Evolutionary conservation across 495 filamentous ascomycete species (phyloP).

Genomic region (Penicillium manginii): DNA sequence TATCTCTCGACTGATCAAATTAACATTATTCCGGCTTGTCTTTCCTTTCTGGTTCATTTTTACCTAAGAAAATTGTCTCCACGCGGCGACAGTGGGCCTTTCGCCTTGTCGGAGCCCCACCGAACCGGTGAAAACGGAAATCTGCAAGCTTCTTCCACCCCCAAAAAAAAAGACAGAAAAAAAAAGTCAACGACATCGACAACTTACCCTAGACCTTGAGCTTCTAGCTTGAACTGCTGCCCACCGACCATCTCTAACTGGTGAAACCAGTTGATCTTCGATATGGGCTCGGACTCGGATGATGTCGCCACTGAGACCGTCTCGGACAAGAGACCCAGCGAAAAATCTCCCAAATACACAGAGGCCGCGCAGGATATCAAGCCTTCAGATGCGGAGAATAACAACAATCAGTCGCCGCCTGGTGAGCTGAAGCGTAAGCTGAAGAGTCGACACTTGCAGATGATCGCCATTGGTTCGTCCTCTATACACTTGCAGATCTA

Average conservation of each 20-base stretch:
- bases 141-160: constrained; percentile 11
- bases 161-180: neutral
- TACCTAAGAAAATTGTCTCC: constrained; percentile 32
- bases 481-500: constrained; percentile 37
- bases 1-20: neutral
- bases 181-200: neutral
- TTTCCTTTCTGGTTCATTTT: constrained; percentile 16
- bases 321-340: constrained; percentile 9
- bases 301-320: constrained; percentile 15
- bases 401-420: constrained; percentile 15
- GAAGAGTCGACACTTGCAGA: constrained; percentile 66
- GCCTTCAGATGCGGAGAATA: constrained; percentile 29
- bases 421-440: constrained; percentile 55
- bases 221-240: neutral
- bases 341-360: constrained; percentile 14
- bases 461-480: constrained; percentile 65
- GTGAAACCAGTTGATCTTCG: constrained; percentile 1
- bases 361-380: constrained; percentile 29
- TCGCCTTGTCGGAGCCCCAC: constrained; percentile 20
- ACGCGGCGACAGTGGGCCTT: constrained; percentile 14
- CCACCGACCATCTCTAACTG: neutral
- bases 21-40: constrained; percentile 8
- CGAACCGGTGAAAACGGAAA: constrained; percentile 31
- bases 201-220: neutral
- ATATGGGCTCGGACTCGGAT: constrained; percentile 21